Evolutionary conservation across 768 basidiomycete genomes (phyloP), one percentile per base, ranked within the genome.

Genomic region (Dacryopinax spathularia): DNA sequence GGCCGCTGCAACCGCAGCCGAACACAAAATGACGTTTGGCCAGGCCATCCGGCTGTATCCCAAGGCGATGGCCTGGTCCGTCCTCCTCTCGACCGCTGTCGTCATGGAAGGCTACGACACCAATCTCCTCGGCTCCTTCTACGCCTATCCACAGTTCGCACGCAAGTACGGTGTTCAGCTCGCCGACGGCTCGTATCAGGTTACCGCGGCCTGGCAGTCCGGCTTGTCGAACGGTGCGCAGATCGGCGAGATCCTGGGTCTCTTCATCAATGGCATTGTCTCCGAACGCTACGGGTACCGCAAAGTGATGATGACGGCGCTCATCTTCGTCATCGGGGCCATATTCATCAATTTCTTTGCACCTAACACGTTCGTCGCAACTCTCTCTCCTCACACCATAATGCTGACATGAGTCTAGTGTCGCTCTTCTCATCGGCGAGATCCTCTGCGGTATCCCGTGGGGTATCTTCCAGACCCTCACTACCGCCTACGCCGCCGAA

Each of bases 141-240:
- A 67, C 63, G 69, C 62, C n/a, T 37, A 61, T 27, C 66, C 66
- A 1, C 60, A 60, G 2, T 70, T 69, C 63, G 60, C 63, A 12
- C n/a, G 62, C 29, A 62, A 62, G 16, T 70, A 64, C 34, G 68
- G 66, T 10, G 48, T 39, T 2, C 63, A 27, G 25, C 41, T 56
- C 15, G 33, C 25, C 4, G 69, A 70, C 56, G 74, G 73, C 1
- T 60, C 64, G 0, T 76, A 73, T 61, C 67, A 72, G 27, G 68
- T 77, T 18, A 71, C 74, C 1, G 72, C 76, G 0, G 60, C 68
- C 31, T 76, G 75, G 76, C 76, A 76, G 60, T 67, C 74, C 13
- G 75, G 73, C 60, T 64, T 76, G 33, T 69, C 69, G 13, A 75
- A 75, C 65, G 75, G 72, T 10, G 69, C 63, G n/a, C 61, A 66